Percentiles rank a stretch among this genome's conserved stretches.
These are phyloP conservation scores for Thalassiosira oceanica DNA, from an alignment of 352 stramenopile genomes.

Conservation along the genomic window DNA sequence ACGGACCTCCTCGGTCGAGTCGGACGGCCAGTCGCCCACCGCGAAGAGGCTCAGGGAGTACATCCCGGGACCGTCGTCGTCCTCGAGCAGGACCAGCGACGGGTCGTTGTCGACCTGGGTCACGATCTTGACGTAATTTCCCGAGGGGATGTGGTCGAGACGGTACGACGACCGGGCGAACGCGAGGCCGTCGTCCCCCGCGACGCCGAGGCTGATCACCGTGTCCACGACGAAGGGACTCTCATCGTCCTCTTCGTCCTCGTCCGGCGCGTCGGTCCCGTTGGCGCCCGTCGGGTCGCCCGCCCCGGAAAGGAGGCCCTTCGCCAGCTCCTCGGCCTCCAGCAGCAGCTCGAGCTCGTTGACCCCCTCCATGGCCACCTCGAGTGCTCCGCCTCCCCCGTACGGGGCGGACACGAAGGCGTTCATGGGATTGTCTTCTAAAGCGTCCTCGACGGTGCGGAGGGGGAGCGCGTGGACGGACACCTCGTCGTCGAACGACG, in stretches of 20 bases:
- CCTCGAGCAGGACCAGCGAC: conserved; percentile 37
- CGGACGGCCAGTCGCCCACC: conserved; percentile 49
- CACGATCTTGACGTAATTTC: conserved; percentile 52
- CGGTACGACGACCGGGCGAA: conserved; percentile 65
- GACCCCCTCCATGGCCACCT: conserved; percentile 43
- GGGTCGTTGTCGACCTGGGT: conserved; percentile 52
- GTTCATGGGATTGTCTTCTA: conserved; percentile 20
- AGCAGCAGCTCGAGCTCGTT: conserved; percentile 32
- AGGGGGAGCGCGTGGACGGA: conserved; percentile 54
- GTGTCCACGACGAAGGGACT: conserved; percentile 11
- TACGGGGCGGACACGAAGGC: conserved; percentile 22
- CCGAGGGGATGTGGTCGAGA: conserved; percentile 54
- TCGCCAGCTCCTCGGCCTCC: conserved; percentile 7
- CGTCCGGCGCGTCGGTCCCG: not conserved
- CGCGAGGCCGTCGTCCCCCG: conserved; percentile 40
- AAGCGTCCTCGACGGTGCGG: conserved; percentile 5
- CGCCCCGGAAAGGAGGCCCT: not conserved
- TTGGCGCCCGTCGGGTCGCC: not conserved
- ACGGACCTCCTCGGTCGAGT: conserved; percentile 33
- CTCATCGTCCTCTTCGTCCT: not conserved
- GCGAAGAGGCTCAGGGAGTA: conserved; percentile 45
- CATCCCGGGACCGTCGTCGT: conserved; percentile 6
- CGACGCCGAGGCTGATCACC: conserved; percentile 40
- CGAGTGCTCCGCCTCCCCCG: conserved; percentile 41
- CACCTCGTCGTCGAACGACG: conserved; percentile 47